A percentile compares a stretch with the other conserved stretches of the same genome.
Conservation (phyloP, 805 yeast species). For the Zygosaccharomyces gambellarensis region DNA sequence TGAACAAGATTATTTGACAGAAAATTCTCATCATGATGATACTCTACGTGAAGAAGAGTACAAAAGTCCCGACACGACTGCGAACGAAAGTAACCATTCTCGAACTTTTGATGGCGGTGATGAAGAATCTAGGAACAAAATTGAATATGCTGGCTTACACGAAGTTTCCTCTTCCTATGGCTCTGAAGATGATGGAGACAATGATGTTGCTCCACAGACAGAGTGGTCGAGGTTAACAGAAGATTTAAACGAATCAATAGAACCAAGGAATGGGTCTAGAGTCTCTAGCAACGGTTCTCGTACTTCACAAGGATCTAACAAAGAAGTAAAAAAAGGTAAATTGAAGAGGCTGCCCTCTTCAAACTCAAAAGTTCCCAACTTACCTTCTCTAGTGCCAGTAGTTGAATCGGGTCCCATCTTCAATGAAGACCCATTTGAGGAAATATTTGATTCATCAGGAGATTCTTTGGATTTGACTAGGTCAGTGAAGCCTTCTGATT, state of each 20-base stretch:
- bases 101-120: not conserved
- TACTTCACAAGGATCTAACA: not conserved
- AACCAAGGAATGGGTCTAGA: not conserved
- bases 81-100: not conserved
- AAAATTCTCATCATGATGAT: slow-evolving; percentile 6
- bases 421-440: slow-evolving; percentile 27
- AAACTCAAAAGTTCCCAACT: slow-evolving; percentile 2
- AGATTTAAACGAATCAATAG: not conserved
- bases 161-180: slow-evolving; percentile 1
- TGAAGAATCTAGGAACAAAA: not conserved
- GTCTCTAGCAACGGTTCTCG: not conserved
- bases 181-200: not conserved
- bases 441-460: slow-evolving; percentile 23
- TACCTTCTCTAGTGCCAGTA: slow-evolving; percentile 16
- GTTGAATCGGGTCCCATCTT: slow-evolving; percentile 18
- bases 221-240: slow-evolving; percentile 1
- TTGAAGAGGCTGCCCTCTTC: not conserved
- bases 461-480: slow-evolving; percentile 22
- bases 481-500: slow-evolving; percentile 19
- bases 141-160: slow-evolving; percentile 2
- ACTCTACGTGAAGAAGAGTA: slow-evolving; percentile 5
- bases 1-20: not conserved
- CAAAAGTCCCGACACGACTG: not conserved
- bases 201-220: not conserved
- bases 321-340: not conserved